Base-by-base conservation (phyloP, 805 yeast genomes). In the Saccharomycopsis schoenii region DNA sequence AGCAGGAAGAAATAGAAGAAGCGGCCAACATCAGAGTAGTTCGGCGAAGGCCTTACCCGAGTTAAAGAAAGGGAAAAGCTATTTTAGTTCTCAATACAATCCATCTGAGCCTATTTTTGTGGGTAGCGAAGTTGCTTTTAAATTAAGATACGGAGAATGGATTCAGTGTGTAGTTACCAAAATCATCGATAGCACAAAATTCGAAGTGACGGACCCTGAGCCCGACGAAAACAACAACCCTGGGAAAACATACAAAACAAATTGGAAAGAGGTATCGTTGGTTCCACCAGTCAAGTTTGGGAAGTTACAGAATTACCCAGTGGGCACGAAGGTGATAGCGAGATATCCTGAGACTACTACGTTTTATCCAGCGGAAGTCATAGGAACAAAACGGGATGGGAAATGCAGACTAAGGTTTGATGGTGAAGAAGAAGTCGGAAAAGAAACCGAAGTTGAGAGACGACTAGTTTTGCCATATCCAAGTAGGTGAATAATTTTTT, bases 341-440 rank as follows among this genome's bases (percentile, higher is more conserved):
- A 80, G 96, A 68, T 94, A 94, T 68, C 99, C 99, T 1, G 99
- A 94, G 67, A 94, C 99, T 0, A 94, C 99, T 0, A 92, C 98
- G 0, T 94, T 94, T 68, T 94, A 94, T 68, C 89, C 96, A 2
- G 99, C 99, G 0, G 89, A 88, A 57, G 97, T 94, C 1, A 84
- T 85, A 25, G 92, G 96, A 0, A 78, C 82, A 56, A 84, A 83
- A 42, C 50, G 88, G 65, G 92, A 86, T 65, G 91, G 92, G 0
- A 81, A 79, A 12, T 93, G 96, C 65, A 75, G 90, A 65, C 76
- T 94, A 60, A 82, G 83, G 68, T 94, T 94, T 68, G 98, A 93
- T 66, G 99, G 98, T 10, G 99, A 94, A 71, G 99, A 94, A 70
- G 99, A 94, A 68, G 96, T 84, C 0, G 92, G 89, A 55, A 94